Conservation (phyloP, 257 asterid genomes). For the Fraxinus cuspidata region DNA sequence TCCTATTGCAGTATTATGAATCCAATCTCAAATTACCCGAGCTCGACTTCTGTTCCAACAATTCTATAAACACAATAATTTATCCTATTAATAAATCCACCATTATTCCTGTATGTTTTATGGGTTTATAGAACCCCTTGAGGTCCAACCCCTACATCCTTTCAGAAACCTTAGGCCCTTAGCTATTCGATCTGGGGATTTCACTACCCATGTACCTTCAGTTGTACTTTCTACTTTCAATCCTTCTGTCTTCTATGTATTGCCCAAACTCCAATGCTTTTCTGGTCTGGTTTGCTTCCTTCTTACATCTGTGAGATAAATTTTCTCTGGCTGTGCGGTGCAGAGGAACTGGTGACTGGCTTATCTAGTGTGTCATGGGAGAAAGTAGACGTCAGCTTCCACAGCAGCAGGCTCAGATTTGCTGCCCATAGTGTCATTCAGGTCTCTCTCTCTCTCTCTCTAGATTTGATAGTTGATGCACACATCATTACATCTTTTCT, state of each 20-base stretch:
- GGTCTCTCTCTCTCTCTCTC: conserved; percentile 35
- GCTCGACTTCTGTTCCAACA: neutral
- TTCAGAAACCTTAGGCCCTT: neutral
- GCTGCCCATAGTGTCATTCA: conserved; percentile 97
- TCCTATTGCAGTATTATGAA: neutral
- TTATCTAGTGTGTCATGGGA: conserved; percentile 93
- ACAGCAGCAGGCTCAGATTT: conserved; percentile 66
- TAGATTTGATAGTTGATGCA: neutral
- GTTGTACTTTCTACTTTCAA: neutral
- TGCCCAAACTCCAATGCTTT: neutral
- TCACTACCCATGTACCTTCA: neutral
- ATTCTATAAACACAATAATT: neutral
- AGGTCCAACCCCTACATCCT: neutral
- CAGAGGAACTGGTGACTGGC: conserved; percentile 80
- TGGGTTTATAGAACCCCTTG: neutral
- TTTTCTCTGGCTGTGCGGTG: conserved; percentile 17
- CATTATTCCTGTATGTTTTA: neutral
- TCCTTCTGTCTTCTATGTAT: neutral
- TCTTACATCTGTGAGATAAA: neutral
- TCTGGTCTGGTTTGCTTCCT: neutral
- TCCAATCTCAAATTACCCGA: neutral
- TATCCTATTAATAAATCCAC: neutral
- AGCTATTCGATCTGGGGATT: neutral
- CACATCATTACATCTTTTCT: neutral
- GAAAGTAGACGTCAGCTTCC: conserved; percentile 97